phyloP scores from a whole-genome alignment of 768 basidiomycete genomes.

The Auriscalpium orientale region DNA sequence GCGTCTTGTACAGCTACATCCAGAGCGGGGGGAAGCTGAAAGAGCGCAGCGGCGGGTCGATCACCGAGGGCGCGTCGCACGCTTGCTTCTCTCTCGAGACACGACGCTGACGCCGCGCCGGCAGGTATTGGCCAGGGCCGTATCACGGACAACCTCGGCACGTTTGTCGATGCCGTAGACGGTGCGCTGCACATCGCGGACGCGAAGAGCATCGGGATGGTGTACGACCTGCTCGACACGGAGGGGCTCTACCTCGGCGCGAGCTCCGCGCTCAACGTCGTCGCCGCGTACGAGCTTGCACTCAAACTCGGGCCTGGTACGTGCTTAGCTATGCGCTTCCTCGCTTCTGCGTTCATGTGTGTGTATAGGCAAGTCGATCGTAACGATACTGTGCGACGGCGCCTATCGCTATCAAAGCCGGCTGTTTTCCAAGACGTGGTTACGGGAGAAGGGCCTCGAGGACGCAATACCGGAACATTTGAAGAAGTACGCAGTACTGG shows the following conservation, averaged over 20 bases:
- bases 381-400: constrained; percentile 89
- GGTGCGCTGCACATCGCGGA: constrained; percentile 87
- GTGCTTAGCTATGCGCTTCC: not conserved
- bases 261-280: constrained; percentile 90
- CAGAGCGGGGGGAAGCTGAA: constrained; percentile 68
- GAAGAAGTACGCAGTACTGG: constrained; percentile 85
- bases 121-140: constrained; percentile 96
- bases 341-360: not conserved
- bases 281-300: constrained; percentile 86
- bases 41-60: constrained; percentile 79
- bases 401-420: constrained; percentile 97
- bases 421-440: constrained; percentile 90
- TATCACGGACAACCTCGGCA: constrained; percentile 83
- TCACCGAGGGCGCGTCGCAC: constrained; percentile 69
- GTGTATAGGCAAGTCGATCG: constrained; percentile 65
- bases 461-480: constrained; percentile 75
- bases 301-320: constrained; percentile 76
- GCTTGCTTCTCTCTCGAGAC: not conserved
- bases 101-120: not conserved
- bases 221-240: constrained; percentile 85
- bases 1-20: constrained; percentile 80
- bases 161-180: constrained; percentile 67
- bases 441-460: constrained; percentile 70
- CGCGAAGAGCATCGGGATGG: constrained; percentile 83
- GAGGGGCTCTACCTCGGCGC: constrained; percentile 96